phyloP scores from a whole-genome alignment of 331 rosid genomes.

The Acacia concinna region DNA sequence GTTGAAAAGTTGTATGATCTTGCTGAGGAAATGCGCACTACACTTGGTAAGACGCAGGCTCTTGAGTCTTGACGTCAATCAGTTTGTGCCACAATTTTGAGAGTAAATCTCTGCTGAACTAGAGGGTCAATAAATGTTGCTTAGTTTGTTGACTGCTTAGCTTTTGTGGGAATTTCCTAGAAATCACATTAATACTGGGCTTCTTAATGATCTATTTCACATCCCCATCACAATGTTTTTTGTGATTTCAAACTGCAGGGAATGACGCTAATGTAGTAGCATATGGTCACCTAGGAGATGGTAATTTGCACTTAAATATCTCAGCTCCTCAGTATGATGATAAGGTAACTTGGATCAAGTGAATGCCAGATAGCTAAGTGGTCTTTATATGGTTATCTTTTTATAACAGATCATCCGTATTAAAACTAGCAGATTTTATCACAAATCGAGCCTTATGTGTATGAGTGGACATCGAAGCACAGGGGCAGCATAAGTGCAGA shows the following conservation, averaged over 20 bases:
- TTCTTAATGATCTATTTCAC: background rate
- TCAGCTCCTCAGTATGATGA: slow-evolving; percentile 75
- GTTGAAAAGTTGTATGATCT: slow-evolving; percentile 71
- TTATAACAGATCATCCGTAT: slow-evolving; percentile 4
- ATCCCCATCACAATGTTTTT: background rate
- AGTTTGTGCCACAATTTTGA: background rate
- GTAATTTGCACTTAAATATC: slow-evolving; percentile 89
- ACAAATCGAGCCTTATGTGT: slow-evolving; percentile 89
- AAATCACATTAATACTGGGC: background rate
- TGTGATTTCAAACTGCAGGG: slow-evolving; percentile 45
- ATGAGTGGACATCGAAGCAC: slow-evolving; percentile 89
- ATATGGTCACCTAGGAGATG: slow-evolving; percentile 95
- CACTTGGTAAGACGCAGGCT: slow-evolving; percentile 58
- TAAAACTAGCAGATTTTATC: slow-evolving; percentile 60
- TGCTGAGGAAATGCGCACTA: slow-evolving; percentile 76
- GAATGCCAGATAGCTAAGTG: slow-evolving; percentile 20
- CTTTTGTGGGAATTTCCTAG: background rate
- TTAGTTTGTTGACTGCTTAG: background rate
- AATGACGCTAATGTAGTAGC: slow-evolving; percentile 65
- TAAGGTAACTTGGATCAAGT: slow-evolving; percentile 46
- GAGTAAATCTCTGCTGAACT: background rate
- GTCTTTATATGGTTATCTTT: slow-evolving; percentile 11
- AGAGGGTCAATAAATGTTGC: background rate
- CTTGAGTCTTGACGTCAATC: background rate
- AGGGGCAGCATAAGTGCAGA: slow-evolving; percentile 92